Percentiles rank a stretch among this genome's conserved stretches.
Conservation (phyloP, 192 early-diverging fungal species). For the Backusella australiensis region DNA sequence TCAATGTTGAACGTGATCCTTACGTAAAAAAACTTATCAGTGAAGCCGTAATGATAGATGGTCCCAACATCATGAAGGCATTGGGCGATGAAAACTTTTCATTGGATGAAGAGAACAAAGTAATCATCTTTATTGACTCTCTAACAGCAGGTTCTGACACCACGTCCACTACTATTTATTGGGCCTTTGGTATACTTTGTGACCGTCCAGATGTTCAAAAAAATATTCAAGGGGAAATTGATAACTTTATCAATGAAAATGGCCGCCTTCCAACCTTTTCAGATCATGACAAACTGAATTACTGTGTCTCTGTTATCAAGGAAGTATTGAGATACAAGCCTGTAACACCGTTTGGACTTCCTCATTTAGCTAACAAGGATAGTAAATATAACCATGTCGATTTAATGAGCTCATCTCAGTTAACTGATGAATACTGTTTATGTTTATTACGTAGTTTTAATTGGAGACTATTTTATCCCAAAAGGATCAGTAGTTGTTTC, state of each 20-base stretch:
- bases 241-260: neutral
- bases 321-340: conserved; percentile 18
- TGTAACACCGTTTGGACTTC: conserved; percentile 9
- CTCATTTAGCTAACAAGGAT: conserved; percentile 17
- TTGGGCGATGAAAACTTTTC: neutral
- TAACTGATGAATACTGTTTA: neutral
- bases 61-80: neutral
- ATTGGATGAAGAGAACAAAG: neutral
- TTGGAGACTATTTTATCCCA: conserved; percentile 45
- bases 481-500: conserved; percentile 44
- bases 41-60: neutral
- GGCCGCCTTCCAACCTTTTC: neutral
- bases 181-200: conserved; percentile 4
- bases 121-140: neutral
- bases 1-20: neutral
- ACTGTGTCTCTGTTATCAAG: conserved; percentile 7
- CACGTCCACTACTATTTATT: neutral
- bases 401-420: neutral
- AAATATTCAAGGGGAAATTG: conserved; percentile 7
- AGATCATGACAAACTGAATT: conserved; percentile 11
- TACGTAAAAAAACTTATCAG: neutral
- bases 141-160: conserved; percentile 9
- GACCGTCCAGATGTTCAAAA: conserved; percentile 21
- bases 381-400: neutral
- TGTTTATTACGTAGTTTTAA: neutral